Conservation (phyloP, 2,329 filamentous ascomycete species). For the Arthrobotrys sphaeroides region DNA sequence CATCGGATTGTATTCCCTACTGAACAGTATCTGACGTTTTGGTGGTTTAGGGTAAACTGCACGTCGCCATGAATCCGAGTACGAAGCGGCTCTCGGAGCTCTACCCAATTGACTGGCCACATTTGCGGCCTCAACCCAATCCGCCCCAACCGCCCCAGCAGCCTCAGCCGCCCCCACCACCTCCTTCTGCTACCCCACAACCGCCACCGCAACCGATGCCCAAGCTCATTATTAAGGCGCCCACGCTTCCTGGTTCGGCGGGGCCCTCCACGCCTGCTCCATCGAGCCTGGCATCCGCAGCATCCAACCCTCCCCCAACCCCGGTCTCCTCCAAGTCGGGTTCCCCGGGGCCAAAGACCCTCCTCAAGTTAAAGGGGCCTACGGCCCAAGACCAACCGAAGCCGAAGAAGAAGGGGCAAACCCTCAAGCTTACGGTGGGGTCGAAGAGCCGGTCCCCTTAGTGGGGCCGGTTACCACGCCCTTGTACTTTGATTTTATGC, state of each 20-base stretch:
- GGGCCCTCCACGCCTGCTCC: conserved; percentile 25
- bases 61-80: conserved; percentile 54
- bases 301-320: conserved; percentile 24
- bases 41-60: conserved; percentile 55
- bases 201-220: conserved; percentile 5
- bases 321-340: conserved; percentile 20
- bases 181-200: conserved; percentile 38
- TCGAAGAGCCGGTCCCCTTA: conserved; percentile 22
- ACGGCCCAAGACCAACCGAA: conserved; percentile 20
- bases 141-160: conserved; percentile 34
- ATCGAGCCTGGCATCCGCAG: conserved; percentile 21
- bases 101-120: conserved; percentile 43
- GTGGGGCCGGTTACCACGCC: neutral
- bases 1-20: neutral
- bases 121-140: conserved; percentile 22
- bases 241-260: conserved; percentile 6
- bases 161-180: neutral
- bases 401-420: too few species aligned
- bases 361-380: conserved; percentile 33
- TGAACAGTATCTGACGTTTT: conserved; percentile 30
- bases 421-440: conserved; percentile 51
- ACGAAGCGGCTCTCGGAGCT: conserved; percentile 33
- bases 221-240: conserved; percentile 37
- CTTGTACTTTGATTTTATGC: neutral
- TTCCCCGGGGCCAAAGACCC: conserved; percentile 16